Conservation (phyloP, 305 asterid species). For the Rubia peregrina region DNA sequence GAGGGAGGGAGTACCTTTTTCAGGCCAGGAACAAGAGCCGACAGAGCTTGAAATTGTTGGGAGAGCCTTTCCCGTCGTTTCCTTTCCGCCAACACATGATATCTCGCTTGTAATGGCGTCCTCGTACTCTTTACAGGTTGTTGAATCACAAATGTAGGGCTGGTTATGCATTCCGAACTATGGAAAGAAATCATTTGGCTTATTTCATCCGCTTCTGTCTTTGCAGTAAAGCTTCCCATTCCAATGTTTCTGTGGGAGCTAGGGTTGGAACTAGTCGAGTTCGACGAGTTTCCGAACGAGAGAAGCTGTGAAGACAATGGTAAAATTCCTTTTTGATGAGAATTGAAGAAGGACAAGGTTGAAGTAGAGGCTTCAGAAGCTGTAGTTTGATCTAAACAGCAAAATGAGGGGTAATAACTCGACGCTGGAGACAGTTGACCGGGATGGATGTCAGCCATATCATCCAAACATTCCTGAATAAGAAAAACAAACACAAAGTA, state of each 20-base stretch:
- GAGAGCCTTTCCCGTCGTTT: slow-evolving; percentile 31
- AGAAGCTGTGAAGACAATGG: background rate
- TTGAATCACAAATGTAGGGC: background rate
- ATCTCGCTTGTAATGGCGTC: slow-evolving; percentile 25
- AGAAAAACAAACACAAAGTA: too few species aligned
- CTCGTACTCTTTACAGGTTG: background rate
- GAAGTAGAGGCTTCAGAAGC: background rate
- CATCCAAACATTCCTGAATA: background rate
- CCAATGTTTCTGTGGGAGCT: background rate
- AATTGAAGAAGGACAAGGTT: background rate
- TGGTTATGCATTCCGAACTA: background rate
- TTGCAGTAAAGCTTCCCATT: too few species aligned
- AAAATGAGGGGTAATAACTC: background rate
- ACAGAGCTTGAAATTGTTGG: slow-evolving; percentile 24
- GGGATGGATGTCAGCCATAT: background rate
- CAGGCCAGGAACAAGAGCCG: slow-evolving; percentile 34
- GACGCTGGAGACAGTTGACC: background rate
- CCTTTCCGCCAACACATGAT: slow-evolving; percentile 36
- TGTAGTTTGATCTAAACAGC: background rate
- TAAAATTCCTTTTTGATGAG: background rate
- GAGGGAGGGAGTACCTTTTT: slow-evolving; percentile 26
- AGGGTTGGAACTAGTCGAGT: background rate
- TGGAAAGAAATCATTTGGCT: background rate
- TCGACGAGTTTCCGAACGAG: background rate
- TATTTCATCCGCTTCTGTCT: background rate